Evolutionary conservation across 768 basidiomycete species (phyloP).

Genomic region (Mycena leptocephala): DNA sequence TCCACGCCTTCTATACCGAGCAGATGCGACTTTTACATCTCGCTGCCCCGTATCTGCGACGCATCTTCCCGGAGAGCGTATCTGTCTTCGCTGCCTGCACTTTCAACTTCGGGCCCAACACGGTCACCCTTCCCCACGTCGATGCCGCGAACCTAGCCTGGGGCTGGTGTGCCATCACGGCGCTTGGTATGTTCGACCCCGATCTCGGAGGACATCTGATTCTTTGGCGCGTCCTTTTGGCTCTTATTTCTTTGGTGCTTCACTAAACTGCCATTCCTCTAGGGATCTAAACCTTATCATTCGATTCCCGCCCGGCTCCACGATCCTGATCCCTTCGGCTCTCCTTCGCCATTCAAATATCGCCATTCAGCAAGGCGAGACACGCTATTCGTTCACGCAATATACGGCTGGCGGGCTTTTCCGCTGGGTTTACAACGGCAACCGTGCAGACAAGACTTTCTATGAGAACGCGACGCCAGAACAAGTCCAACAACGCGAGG

Average conservation of each 20-base stretch:
- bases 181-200: not conserved
- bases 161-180: constrained; percentile 20
- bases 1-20: not conserved
- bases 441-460: not conserved
- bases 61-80: not conserved
- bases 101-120: constrained; percentile 3
- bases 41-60: not conserved
- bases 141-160: constrained; percentile 1
- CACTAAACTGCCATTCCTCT: no score
- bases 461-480: not conserved
- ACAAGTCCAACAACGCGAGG: not conserved
- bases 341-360: constrained; percentile 9
- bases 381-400: constrained; percentile 2
- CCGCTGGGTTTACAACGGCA: constrained; percentile 12
- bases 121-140: not conserved
- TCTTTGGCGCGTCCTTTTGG: no score
- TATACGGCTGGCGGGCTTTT: not conserved
- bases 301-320: not conserved
- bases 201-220: not conserved
- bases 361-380: not conserved
- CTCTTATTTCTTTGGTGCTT: no score
- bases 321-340: constrained; percentile 14
- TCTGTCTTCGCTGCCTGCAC: not conserved
- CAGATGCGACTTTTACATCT: not conserved
- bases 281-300: not conserved